Evolutionary conservation across 768 basidiomycete genomes (phyloP).

Genomic region (Serendipita sp.): DNA sequence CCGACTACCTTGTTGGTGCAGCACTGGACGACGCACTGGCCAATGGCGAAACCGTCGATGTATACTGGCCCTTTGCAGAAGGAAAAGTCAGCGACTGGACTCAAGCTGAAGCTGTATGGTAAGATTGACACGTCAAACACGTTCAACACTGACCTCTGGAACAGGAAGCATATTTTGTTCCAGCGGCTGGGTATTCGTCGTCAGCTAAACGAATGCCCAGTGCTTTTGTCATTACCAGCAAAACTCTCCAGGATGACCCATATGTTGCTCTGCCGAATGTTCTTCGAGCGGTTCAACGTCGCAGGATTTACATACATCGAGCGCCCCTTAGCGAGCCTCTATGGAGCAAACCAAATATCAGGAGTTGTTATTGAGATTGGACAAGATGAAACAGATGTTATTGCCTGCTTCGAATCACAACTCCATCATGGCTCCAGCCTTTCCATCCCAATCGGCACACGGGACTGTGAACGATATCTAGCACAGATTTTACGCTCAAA

Average conservation of each 20-base stretch:
- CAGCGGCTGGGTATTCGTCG: slow-evolving; percentile 56
- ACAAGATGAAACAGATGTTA: slow-evolving; percentile 56
- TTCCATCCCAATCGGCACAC: slow-evolving; percentile 46
- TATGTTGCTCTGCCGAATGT: slow-evolving; percentile 63
- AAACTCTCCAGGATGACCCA: slow-evolving; percentile 49
- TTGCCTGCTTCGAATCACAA: slow-evolving; percentile 60
- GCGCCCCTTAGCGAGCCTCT: slow-evolving; percentile 71
- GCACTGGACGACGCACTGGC: slow-evolving; percentile 67
- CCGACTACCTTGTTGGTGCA: slow-evolving; percentile 69
- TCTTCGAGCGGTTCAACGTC: slow-evolving; percentile 87
- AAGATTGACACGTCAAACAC: slow-evolving; percentile 17
- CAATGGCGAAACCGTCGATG: slow-evolving; percentile 50
- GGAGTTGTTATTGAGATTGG: slow-evolving; percentile 76
- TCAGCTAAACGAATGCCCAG: slow-evolving; percentile 74
- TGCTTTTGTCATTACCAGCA: slow-evolving; percentile 53
- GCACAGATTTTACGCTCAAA: slow-evolving; percentile 58
- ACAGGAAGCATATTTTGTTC: slow-evolving; percentile 77
- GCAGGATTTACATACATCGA: slow-evolving; percentile 68
- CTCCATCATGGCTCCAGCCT: slow-evolving; percentile 38
- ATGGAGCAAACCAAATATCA: slow-evolving; percentile 50
- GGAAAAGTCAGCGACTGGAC: slow-evolving; percentile 60
- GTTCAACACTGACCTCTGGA: not conserved
- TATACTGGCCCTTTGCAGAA: slow-evolving; percentile 73
- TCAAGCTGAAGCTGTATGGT: slow-evolving; percentile 86
- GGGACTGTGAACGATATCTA: slow-evolving; percentile 60